Conservation (phyloP, 106 monocot genomes). For the Hemerocallis citrina region DNA sequence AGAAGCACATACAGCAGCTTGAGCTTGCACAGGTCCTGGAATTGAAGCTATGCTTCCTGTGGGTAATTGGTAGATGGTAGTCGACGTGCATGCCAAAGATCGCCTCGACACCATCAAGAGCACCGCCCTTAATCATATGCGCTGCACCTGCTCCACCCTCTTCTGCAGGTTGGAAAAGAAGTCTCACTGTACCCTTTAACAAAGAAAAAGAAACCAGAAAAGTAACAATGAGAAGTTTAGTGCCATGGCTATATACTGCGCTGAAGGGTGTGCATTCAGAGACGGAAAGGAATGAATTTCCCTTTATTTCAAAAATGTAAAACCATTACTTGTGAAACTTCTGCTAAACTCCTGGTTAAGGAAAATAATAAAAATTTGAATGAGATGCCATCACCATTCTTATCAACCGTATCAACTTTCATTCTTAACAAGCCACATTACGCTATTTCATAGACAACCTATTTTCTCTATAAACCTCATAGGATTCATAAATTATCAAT, state of each 20-base stretch:
- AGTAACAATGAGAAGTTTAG: neutral
- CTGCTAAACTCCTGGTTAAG: too few species aligned
- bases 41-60: conserved; percentile 50
- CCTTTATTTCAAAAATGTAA: too few species aligned
- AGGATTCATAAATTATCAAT: too few species aligned
- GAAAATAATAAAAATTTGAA: too few species aligned
- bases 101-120: conserved; percentile 57
- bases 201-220: conserved; percentile 3
- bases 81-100: conserved; percentile 75
- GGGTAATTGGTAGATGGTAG: conserved; percentile 21
- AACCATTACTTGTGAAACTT: too few species aligned
- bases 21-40: conserved; percentile 55
- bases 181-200: conserved; percentile 68
- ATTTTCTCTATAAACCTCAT: too few species aligned
- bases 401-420: too few species aligned
- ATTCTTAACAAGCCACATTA: too few species aligned
- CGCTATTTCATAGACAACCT: too few species aligned
- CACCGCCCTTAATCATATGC: conserved; percentile 79
- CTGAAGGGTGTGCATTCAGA: too few species aligned
- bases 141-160: conserved; percentile 83
- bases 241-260: neutral
- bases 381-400: too few species aligned
- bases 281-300: too few species aligned
- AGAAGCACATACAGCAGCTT: conserved; percentile 66
- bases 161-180: conserved; percentile 87